Percentiles rank a stretch among this genome's conserved stretches.
These are phyloP conservation scores for Breviolum minutum DNA, from an alignment of 73 alveolate genomes.

Conservation along the genomic window DNA sequence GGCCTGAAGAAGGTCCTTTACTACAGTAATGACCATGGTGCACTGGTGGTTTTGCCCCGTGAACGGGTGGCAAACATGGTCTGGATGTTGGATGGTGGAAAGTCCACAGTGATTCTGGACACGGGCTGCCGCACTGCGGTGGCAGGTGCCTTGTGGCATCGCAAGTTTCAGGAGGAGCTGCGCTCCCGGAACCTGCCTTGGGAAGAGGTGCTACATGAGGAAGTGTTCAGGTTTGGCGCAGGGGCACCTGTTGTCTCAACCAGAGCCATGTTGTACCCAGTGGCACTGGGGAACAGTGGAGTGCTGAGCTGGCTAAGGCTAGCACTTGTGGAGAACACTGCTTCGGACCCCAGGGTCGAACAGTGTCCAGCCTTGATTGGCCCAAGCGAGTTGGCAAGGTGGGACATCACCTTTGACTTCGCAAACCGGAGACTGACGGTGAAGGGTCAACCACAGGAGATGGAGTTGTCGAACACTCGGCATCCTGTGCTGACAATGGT, in stretches of 20 bases:
- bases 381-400: conserved; percentile 5
- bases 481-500: background rate
- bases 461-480: background rate
- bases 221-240: background rate
- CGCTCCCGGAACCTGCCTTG: background rate
- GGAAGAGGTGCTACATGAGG: background rate
- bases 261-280: background rate
- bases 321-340: background rate
- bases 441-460: background rate
- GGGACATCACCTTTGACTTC: background rate
- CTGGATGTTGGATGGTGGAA: background rate
- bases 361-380: conserved; percentile 20
- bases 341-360: background rate
- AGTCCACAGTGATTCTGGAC: background rate
- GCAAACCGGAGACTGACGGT: background rate
- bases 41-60: no score
- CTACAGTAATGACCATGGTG: background rate
- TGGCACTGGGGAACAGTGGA: background rate
- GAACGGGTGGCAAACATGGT: no score
- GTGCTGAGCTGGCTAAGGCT: background rate
- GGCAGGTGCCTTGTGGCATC: background rate
- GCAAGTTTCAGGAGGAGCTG: background rate
- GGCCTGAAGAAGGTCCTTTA: background rate
- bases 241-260: background rate
- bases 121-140: conserved; percentile 3